phyloP scores from a whole-genome alignment of 768 basidiomycete species.

The Russula virescens region DNA sequence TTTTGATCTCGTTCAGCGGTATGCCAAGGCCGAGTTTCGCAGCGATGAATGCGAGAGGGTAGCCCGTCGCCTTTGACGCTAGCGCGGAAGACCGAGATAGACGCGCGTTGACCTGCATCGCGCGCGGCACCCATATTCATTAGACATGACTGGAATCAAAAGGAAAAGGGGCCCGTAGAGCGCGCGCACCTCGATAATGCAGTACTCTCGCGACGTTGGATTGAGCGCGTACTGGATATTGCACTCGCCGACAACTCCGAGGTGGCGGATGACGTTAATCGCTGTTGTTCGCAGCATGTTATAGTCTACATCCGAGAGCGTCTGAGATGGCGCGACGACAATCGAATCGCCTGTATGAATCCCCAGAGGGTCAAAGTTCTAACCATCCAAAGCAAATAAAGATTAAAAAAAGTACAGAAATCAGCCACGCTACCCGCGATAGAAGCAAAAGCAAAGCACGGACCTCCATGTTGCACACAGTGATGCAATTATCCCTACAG shows the following conservation, averaged over 20 bases:
- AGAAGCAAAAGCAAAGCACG: conserved; percentile 41
- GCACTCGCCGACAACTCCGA: conserved; percentile 96
- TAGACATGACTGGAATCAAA: not conserved
- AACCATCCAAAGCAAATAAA: not conserved
- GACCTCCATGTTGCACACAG: conserved; percentile 99
- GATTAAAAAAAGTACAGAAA: not conserved
- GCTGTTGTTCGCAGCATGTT: conserved; percentile 99
- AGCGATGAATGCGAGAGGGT: conserved; percentile 96
- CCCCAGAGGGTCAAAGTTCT: conserved; percentile 99
- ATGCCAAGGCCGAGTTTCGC: conserved; percentile 97
- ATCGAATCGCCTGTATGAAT: conserved; percentile 99
- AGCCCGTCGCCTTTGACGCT: conserved; percentile 97
- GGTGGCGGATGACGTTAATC: conserved; percentile 96
- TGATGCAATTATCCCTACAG: conserved; percentile 97
- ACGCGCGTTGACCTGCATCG: conserved; percentile 79
- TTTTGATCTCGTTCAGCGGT: conserved; percentile 96
- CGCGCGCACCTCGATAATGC: conserved; percentile 83
- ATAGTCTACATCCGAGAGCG: conserved; percentile 97
- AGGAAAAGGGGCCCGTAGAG: not conserved
- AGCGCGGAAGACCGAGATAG: conserved; percentile 95
- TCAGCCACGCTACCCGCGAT: not conserved
- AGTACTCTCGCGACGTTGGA: conserved; percentile 91
- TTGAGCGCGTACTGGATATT: conserved; percentile 99
- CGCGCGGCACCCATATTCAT: not conserved
- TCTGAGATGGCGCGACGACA: conserved; percentile 96